Conservation (phyloP, 192 early-diverging fungal species). For the Backusella psychrophila region DNA sequence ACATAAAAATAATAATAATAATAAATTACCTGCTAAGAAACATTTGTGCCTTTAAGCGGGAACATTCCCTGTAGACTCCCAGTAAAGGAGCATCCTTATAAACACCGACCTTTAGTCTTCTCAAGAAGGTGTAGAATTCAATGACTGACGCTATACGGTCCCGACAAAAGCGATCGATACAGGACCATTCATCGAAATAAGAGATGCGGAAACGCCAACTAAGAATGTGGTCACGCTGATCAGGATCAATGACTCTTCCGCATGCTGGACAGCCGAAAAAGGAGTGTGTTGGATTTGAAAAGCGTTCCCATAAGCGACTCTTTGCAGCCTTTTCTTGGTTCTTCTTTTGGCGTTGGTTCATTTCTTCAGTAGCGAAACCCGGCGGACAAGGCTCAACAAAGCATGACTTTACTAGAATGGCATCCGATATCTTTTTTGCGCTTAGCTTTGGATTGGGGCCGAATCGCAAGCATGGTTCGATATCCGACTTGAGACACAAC, state of each 20-base stretch:
- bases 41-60: constrained; percentile 84
- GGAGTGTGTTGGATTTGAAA: constrained; percentile 27
- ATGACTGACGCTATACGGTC: constrained; percentile 85
- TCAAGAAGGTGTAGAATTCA: constrained; percentile 89
- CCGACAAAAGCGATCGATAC: constrained; percentile 75
- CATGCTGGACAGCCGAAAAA: constrained; percentile 45
- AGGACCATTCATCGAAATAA: constrained; percentile 62
- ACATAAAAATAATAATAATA: too few relatives aligned
- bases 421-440: constrained; percentile 80
- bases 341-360: constrained; percentile 28
- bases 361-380: constrained; percentile 34
- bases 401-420: constrained; percentile 76
- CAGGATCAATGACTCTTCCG: constrained; percentile 36
- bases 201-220: constrained; percentile 65
- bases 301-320: constrained; percentile 46
- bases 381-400: constrained; percentile 75
- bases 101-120: constrained; percentile 78
- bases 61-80: constrained; percentile 78
- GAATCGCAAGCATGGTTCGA: constrained; percentile 46
- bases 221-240: constrained; percentile 22
- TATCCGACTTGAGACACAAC: constrained; percentile 80
- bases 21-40: constrained; percentile 42
- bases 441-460: constrained; percentile 85
- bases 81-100: constrained; percentile 64
- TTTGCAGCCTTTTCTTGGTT: constrained; percentile 43